These are phyloP conservation scores for Heteromeles arbutifolia DNA, from an alignment of 306 rosid species.

Conservation along the genomic window DNA sequence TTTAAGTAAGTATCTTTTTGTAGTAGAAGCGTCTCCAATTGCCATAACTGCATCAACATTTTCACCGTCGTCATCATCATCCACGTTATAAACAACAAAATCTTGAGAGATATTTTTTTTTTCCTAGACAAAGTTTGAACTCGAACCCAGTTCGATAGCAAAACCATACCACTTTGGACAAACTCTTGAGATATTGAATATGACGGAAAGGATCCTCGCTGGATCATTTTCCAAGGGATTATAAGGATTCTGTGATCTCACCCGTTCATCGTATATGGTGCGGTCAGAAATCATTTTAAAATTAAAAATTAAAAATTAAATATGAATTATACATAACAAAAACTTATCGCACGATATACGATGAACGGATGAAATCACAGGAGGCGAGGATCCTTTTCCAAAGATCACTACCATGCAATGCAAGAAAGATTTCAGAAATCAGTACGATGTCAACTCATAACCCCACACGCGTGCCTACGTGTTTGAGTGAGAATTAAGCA, in stretches of 20 bases:
- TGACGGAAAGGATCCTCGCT: no score
- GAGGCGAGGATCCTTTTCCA: no score
- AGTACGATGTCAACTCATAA: slow-evolving; percentile 19
- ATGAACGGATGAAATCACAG: rapidly evolving
- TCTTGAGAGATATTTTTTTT: not conserved
- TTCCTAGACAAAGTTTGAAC: not conserved
- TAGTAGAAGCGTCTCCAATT: slow-evolving; percentile 84
- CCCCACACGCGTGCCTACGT: slow-evolving; percentile 20
- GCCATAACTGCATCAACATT: slow-evolving; percentile 75
- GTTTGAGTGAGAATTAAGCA: slow-evolving; percentile 12
- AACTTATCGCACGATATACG: no score
- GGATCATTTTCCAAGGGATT: no score
- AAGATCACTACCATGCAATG: not conserved
- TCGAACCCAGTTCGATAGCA: not conserved
- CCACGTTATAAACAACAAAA: not conserved
- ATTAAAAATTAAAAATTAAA: no score
- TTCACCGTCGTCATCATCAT: not conserved
- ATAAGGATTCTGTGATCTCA: no score
- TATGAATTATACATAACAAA: no score
- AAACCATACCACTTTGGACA: not conserved
- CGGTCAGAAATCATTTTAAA: no score
- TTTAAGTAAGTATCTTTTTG: slow-evolving; percentile 93
- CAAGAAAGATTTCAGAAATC: not conserved
- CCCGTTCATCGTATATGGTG: rapidly evolving
- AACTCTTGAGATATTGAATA: not conserved